These are phyloP conservation scores for Saccharomyces hybrid DNA, from an alignment of 1,139 yeast genomes.

Conservation along the genomic window DNA sequence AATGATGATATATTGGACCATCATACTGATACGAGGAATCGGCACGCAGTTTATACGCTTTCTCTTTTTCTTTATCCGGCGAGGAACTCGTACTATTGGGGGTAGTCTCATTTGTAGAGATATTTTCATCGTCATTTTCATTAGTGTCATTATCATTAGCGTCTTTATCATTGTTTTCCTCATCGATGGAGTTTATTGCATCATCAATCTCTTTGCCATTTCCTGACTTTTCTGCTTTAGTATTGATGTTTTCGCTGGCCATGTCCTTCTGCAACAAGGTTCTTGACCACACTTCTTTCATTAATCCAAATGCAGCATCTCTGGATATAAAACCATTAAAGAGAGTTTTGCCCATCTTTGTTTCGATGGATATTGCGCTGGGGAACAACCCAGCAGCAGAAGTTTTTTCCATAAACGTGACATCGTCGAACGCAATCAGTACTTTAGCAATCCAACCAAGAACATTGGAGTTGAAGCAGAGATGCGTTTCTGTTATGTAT, in stretches of 20 bases:
- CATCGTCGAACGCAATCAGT: slow-evolving; percentile 63
- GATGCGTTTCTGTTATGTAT: slow-evolving; percentile 69
- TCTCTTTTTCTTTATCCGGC: background rate
- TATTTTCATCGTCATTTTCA: slow-evolving; percentile 21
- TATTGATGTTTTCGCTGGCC: slow-evolving; percentile 17
- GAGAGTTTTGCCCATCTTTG: slow-evolving; percentile 51
- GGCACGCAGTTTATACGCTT: slow-evolving; percentile 25
- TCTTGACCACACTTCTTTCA: slow-evolving; percentile 51
- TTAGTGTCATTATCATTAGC: slow-evolving; percentile 27
- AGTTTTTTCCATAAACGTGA: slow-evolving; percentile 68
- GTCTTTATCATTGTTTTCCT: slow-evolving; percentile 3
- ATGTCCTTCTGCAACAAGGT: slow-evolving; percentile 10
- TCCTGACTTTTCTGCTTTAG: slow-evolving; percentile 21
- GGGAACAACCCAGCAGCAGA: slow-evolving; percentile 88
- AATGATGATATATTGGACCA: slow-evolving; percentile 40
- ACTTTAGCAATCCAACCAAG: slow-evolving; percentile 88
- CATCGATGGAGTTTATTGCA: slow-evolving; percentile 1
- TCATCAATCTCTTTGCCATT: slow-evolving; percentile 12
- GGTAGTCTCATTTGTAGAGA: slow-evolving; percentile 3
- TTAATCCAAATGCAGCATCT: slow-evolving; percentile 66
- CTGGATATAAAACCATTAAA: slow-evolving; percentile 90
- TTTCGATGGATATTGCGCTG: slow-evolving; percentile 75
- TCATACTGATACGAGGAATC: slow-evolving; percentile 18
- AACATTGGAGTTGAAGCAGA: slow-evolving; percentile 87
- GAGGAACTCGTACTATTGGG: background rate